Percentiles rank a stretch among this genome's conserved stretches.
These are phyloP conservation scores for Xylaria nigripes DNA, from an alignment of 495 filamentous ascomycete species.

Conservation along the genomic window DNA sequence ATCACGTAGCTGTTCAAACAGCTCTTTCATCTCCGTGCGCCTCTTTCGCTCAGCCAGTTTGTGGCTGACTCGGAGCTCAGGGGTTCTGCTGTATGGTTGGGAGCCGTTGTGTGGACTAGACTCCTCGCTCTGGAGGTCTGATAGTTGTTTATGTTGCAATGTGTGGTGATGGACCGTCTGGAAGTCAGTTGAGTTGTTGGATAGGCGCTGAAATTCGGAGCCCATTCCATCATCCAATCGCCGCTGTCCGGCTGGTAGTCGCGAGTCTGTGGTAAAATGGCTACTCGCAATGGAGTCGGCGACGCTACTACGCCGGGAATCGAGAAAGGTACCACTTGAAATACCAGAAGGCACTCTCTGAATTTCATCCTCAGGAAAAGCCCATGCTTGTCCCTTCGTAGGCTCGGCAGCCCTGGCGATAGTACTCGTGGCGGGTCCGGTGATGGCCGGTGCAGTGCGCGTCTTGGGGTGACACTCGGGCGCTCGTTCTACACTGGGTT, in stretches of 20 bases:
- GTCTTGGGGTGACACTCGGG: conserved; percentile 41
- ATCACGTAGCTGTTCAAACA: conserved; percentile 79
- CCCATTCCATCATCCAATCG: conserved; percentile 47
- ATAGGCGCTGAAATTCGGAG: conserved; percentile 32
- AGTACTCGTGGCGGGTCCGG: conserved; percentile 64
- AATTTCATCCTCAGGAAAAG: conserved; percentile 71
- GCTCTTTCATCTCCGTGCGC: conserved; percentile 94
- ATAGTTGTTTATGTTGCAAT: conserved; percentile 65
- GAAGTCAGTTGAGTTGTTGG: conserved; percentile 26
- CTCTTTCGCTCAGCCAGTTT: conserved; percentile 95
- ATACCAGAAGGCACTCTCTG: conserved; percentile 32
- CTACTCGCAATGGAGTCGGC: conserved; percentile 67
- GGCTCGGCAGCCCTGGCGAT: conserved; percentile 75
- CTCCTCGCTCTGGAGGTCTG: conserved; percentile 56
- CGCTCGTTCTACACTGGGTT: conserved; percentile 46
- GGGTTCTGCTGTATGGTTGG: conserved; percentile 87
- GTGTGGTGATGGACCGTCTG: conserved; percentile 60
- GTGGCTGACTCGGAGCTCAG: conserved; percentile 89
- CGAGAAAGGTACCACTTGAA: conserved; percentile 47
- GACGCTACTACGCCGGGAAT: conserved; percentile 64
- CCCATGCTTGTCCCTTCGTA: conserved; percentile 74
- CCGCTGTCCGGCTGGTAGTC: conserved; percentile 65
- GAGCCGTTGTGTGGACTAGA: conserved; percentile 43
- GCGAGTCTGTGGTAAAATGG: conserved; percentile 60
- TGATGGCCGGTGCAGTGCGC: conserved; percentile 66